phyloP scores from a whole-genome alignment of 345 rosid species.

The Citrus maxima region DNA sequence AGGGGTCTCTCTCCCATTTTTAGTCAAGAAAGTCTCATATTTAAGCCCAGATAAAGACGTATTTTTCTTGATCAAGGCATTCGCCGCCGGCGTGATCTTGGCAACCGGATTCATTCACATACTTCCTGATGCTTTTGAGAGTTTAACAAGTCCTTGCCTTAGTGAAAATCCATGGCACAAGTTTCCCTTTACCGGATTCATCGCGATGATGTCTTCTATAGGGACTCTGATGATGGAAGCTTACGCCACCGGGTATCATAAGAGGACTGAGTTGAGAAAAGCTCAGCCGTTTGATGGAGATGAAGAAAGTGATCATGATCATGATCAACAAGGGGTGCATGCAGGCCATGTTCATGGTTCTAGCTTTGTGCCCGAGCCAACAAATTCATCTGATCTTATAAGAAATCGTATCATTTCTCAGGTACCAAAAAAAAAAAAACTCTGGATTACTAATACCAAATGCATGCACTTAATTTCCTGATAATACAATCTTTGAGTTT shows the following conservation, averaged over 20 bases:
- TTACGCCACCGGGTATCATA: conserved; percentile 27
- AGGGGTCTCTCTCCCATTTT: conserved; percentile 2
- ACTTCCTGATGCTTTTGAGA: conserved; percentile 43
- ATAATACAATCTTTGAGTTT: no score
- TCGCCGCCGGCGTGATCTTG: conserved; percentile 50
- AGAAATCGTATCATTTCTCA: neutral
- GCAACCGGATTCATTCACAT: conserved; percentile 10
- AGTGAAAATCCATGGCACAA: conserved; percentile 25
- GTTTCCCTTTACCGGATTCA: conserved; percentile 46
- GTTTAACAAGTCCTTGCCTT: conserved; percentile 37
- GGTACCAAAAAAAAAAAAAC: neutral
- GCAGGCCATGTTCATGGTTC: neutral
- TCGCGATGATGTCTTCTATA: conserved; percentile 44
- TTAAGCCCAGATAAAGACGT: conserved; percentile 28
- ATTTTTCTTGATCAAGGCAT: conserved; percentile 46
- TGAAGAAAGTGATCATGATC: neutral
- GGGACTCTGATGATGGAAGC: conserved; percentile 44
- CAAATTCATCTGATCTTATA: neutral
- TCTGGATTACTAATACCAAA: no score
- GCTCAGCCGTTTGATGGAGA: neutral
- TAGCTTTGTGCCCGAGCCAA: neutral
- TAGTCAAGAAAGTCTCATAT: neutral
- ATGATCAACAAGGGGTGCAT: neutral
- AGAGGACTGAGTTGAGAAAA: neutral
- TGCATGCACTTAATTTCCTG: no score